Conservation (phyloP, 78 protist species). For the Speleostelium caveatum region DNA sequence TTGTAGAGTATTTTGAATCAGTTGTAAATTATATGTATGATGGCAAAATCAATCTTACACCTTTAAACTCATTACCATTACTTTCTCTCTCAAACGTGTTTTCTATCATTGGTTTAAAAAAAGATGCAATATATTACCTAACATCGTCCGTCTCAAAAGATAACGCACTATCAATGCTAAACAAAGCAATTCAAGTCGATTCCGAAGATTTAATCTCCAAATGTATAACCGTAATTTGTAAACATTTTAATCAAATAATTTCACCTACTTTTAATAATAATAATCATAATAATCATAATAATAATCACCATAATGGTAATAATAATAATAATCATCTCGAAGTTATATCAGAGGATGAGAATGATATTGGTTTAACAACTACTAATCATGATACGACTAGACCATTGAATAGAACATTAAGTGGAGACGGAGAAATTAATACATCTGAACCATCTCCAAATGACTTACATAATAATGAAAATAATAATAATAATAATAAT, state of each 20-base stretch:
- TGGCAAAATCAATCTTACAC: constrained; percentile 29
- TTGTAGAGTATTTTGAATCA: constrained; percentile 43
- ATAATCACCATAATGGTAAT: neutral
- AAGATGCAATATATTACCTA: constrained; percentile 27
- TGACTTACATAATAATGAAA: neutral
- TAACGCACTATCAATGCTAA: constrained; percentile 58
- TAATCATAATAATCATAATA: constrained; percentile 2
- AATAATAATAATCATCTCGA: neutral
- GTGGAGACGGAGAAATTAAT: neutral
- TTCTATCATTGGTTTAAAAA: constrained; percentile 53
- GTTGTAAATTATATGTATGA: constrained; percentile 66
- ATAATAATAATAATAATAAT: constrained; percentile 18
- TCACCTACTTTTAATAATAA: constrained; percentile 32
- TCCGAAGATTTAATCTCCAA: constrained; percentile 68
- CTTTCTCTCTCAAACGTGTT: constrained; percentile 28
- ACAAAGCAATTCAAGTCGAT: constrained; percentile 62
- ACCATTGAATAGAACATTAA: too few relatives aligned
- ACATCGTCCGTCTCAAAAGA: constrained; percentile 60
- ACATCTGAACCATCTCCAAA: neutral
- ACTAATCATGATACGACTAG: neutral
- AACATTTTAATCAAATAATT: constrained; percentile 72
- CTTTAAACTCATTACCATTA: constrained; percentile 47
- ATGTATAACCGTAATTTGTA: constrained; percentile 66
- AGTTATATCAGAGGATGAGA: too few relatives aligned
- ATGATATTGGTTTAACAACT: neutral